Evolutionary conservation across 805 yeast species (phyloP).

Genomic region (Candida coquimbonensis): DNA sequence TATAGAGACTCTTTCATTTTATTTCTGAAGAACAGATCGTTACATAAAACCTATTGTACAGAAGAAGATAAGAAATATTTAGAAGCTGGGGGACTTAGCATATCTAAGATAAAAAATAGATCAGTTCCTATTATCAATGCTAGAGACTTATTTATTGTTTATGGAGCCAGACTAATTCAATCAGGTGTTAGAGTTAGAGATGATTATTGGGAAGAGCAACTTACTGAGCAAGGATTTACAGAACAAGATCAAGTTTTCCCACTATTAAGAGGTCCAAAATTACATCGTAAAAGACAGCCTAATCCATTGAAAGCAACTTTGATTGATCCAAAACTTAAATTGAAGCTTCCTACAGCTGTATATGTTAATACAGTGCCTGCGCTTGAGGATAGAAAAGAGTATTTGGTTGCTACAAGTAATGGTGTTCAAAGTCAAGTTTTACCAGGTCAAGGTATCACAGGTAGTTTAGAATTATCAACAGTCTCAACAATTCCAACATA

Average conservation of each 20-base stretch:
- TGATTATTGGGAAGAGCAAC: constrained; percentile 49
- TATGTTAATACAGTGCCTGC: constrained; percentile 18
- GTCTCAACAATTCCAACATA: constrained; percentile 20
- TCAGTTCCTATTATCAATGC: constrained; percentile 27
- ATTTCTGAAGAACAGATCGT: constrained; percentile 32
- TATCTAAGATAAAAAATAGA: constrained; percentile 17
- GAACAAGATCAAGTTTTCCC: constrained; percentile 38
- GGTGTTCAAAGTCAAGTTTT: constrained; percentile 20
- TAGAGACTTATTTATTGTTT: constrained; percentile 37
- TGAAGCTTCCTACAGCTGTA: constrained; percentile 2
- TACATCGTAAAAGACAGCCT: constrained; percentile 7
- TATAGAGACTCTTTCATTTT: constrained; percentile 48
- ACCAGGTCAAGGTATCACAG: constrained; percentile 26
- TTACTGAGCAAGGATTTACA: constrained; percentile 36
- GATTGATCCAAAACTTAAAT: constrained; percentile 1
- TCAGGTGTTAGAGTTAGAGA: constrained; percentile 44
- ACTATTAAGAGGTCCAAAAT: constrained; percentile 11
- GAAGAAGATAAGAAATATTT: constrained; percentile 33
- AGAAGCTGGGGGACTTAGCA: constrained; percentile 22
- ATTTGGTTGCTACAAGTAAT: constrained; percentile 11
- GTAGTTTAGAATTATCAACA: constrained; percentile 21
- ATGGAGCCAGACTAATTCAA: constrained; percentile 42
- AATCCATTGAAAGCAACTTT: not conserved
- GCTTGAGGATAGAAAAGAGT: constrained; percentile 22
- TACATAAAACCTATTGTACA: constrained; percentile 29